Conservation (phyloP, 2,329 filamentous ascomycete genomes). For the Leptographium flavum region DNA sequence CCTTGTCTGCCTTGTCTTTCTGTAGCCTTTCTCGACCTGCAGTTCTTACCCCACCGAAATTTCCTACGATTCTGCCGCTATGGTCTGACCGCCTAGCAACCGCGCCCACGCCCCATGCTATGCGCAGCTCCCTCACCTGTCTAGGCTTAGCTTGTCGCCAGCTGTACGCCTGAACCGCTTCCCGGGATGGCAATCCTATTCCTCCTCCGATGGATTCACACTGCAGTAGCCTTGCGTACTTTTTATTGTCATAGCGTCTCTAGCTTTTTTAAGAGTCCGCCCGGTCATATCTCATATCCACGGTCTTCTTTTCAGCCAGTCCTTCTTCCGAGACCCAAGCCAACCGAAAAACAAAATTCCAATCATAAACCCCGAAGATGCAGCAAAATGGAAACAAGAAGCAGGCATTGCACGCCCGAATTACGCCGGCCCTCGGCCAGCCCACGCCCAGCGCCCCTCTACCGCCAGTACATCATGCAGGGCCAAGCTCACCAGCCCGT, state of each 20-base stretch:
- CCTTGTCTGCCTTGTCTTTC: background rate
- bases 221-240: background rate
- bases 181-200: background rate
- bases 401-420: too few relatives aligned
- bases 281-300: constrained; percentile 1
- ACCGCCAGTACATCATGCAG: too few relatives aligned
- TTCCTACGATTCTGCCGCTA: background rate
- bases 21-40: background rate
- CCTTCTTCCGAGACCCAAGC: background rate
- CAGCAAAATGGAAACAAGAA: too few relatives aligned
- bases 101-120: too few relatives aligned
- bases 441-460: too few relatives aligned
- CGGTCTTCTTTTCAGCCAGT: background rate
- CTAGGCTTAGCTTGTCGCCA: too few relatives aligned
- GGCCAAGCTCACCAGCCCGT: too few relatives aligned
- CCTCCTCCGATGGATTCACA: background rate
- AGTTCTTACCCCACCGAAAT: background rate
- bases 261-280: background rate
- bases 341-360: background rate
- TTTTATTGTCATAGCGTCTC: background rate
- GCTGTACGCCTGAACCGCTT: too few relatives aligned
- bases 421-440: too few relatives aligned
- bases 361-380: too few relatives aligned
- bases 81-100: background rate
- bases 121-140: too few relatives aligned